Evolutionary conservation across 108 stramenopile species (phyloP).

Genomic region (Halocafeteria seosinensis): DNA sequence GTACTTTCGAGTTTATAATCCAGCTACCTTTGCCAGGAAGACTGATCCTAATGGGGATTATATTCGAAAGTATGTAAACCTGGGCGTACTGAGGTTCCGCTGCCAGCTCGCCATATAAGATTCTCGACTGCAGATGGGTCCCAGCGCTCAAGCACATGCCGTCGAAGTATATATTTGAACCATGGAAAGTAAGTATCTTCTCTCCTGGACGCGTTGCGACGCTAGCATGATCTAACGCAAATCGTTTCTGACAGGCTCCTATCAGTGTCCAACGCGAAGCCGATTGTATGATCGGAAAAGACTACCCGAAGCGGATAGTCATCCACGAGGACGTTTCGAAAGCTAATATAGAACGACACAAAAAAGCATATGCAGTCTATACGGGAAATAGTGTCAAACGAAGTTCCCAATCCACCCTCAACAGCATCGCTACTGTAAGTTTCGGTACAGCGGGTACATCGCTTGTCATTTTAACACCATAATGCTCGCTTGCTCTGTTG

Average conservation of each 20-base stretch:
- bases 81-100: slow-evolving; percentile 9
- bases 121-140: no score
- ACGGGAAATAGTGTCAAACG: no score
- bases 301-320: slow-evolving; percentile 76
- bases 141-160: slow-evolving; percentile 58
- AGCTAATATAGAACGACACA: slow-evolving; percentile 72
- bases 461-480: no score
- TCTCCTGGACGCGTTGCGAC: no score
- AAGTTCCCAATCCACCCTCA: no score
- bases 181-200: no score
- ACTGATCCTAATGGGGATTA: slow-evolving; percentile 66
- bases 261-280: slow-evolving; percentile 37
- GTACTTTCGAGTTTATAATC: slow-evolving; percentile 82
- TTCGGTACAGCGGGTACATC: no score
- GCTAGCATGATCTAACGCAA: no score
- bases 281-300: slow-evolving; percentile 50
- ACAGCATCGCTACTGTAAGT: no score
- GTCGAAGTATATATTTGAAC: slow-evolving; percentile 81
- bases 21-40: slow-evolving; percentile 71
- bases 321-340: slow-evolving; percentile 56
- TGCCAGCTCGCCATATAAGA: no score
- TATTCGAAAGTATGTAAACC: slow-evolving; percentile 57
- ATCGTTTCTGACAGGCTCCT: no score
- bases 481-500: no score
- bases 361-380: slow-evolving; percentile 67